Evolutionary conservation across 1,139 yeast genomes (phyloP).

Genomic region (Kodamaea sp.): DNA sequence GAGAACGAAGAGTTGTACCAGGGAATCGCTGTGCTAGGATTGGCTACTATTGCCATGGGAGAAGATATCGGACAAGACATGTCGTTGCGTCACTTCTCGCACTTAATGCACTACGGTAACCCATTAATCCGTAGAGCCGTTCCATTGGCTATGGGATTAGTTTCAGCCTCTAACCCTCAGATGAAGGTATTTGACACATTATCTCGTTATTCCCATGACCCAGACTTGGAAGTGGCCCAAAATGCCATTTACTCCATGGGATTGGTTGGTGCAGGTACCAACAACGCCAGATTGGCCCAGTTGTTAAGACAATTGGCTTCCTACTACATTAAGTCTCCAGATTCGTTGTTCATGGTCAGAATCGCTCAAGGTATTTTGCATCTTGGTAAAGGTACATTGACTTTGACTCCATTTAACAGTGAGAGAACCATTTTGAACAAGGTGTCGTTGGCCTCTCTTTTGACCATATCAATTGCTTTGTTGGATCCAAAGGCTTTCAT

Average conservation of each 20-base stretch:
- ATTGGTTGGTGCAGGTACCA: conserved; percentile 96
- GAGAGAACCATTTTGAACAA: conserved; percentile 88
- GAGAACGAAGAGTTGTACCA: conserved; percentile 68
- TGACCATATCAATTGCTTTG: conserved; percentile 82
- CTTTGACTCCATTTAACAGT: conserved; percentile 84
- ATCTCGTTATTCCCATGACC: conserved; percentile 94
- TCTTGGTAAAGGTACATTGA: conserved; percentile 92
- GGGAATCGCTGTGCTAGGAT: conserved; percentile 91
- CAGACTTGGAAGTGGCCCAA: conserved; percentile 91
- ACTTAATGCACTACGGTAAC: conserved; percentile 96
- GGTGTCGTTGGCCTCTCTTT: conserved; percentile 85
- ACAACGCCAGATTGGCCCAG: conserved; percentile 97
- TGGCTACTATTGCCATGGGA: conserved; percentile 95
- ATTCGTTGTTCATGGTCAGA: conserved; percentile 89
- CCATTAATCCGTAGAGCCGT: conserved; percentile 90
- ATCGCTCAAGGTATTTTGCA: conserved; percentile 94
- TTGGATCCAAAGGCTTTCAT: conserved; percentile 79
- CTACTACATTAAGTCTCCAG: conserved; percentile 88
- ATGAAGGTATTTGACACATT: conserved; percentile 97
- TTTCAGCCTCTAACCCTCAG: conserved; percentile 91
- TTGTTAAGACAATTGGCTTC: conserved; percentile 91
- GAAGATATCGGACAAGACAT: conserved; percentile 98
- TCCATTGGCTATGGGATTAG: conserved; percentile 96
- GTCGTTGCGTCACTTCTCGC: conserved; percentile 96
- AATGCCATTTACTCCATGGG: conserved; percentile 98